Conservation (phyloP, 306 rosid species). For the Vigna unguiculata region DNA sequence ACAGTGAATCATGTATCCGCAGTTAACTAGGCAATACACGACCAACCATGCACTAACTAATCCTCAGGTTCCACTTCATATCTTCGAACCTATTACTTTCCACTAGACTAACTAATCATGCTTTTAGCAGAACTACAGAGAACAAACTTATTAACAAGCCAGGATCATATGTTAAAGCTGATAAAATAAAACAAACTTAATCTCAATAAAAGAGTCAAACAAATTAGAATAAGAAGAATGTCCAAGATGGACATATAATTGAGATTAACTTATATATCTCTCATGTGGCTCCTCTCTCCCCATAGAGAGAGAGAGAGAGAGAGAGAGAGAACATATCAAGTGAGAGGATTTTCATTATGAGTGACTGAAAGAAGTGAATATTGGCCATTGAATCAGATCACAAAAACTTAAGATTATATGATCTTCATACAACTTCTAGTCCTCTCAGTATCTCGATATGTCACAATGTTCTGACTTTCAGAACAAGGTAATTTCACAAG, state of each 20-base stretch:
- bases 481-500: neutral
- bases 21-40: too few relatives aligned
- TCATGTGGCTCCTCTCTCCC: neutral
- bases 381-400: neutral
- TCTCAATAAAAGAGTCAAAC: neutral
- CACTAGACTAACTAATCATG: neutral
- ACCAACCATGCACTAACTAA: neutral
- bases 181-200: conserved; percentile 16
- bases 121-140: conserved; percentile 5
- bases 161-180: neutral
- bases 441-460: neutral
- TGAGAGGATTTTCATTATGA: neutral
- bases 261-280: neutral
- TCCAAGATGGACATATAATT: neutral
- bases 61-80: conserved; percentile 4
- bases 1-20: too few relatives aligned
- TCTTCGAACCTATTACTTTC: conserved; percentile 18
- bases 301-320: neutral
- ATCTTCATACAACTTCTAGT: neutral
- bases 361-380: neutral
- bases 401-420: neutral
- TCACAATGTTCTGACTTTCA: neutral
- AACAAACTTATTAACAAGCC: neutral
- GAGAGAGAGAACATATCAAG: neutral
- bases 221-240: neutral